Evolutionary conservation across 106 monocot species (phyloP), one percentile per base, ranked within the genome.

Genomic region (Dendrobium nobile): DNA sequence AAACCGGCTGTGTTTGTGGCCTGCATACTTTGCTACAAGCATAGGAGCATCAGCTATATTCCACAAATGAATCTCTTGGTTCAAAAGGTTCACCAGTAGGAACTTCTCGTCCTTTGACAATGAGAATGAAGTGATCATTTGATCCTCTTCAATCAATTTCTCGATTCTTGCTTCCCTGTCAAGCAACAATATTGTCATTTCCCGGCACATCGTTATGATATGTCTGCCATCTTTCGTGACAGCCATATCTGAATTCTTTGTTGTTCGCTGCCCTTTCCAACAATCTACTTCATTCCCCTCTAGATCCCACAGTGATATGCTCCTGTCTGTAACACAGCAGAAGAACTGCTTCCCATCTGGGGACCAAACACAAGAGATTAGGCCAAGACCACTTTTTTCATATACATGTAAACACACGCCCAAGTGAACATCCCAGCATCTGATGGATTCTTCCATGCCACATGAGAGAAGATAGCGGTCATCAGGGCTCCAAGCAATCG

Each of bases 11-110:
- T 90, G 86, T 72, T 86, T 92, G 73, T 90, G 90, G 64, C 95
- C 95, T 79, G 47, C 82, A 77, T 89, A 95, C 47, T 81, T 88
- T 37, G 73, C 84, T 10, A 90, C 47, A 41, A 90, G 90, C 73
- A 72, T 85, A 44, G 88, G 82, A 43, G 20, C 3, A 54, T 54
- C 37, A 45, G 27, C 51, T 68, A 95, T 87, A 77, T 82, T 85
- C 95, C 95, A 95, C 84, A 95, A 84, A 79, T 92, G 95, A 77
- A 95, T 92, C 80, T 90, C 90, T 72, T 92, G 85, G 77, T 85
- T 88, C 58, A 78, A 9, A 54, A 95, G 82, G 81, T 92, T 92
- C 19, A 95, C 56, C 19, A 95, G 87, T 67, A 95, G 78, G 81
- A 85, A 90, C 1, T 90, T 84, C 31, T 84, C 92, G 81, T 95